Base-by-base conservation (phyloP, 2,329 filamentous ascomycete genomes). In the Trichophyton schoenleinii region DNA sequence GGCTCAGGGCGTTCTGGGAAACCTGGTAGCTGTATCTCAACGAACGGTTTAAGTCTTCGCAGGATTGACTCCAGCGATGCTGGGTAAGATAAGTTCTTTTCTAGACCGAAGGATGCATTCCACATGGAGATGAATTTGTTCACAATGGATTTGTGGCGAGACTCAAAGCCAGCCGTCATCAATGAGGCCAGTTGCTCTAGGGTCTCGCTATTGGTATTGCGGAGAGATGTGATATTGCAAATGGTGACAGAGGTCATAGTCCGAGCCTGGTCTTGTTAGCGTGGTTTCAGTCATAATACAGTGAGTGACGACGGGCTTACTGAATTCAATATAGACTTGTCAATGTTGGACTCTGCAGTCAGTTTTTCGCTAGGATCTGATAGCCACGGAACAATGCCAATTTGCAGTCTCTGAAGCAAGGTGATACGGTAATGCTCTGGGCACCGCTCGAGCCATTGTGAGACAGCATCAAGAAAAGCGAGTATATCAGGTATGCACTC, bases 21-120 rank as follows among this genome's bases (percentile, higher is more conserved):
- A 34, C 68, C 75, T 8, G 81, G 81, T 11, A 84, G 68, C 20
- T 72, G 70, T 42, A 85, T 68, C 9, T 82, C 78, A 1, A 80
- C 76, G 59, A 82, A 77, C 0, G 80, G 73, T n/a, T 80, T 79
- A 11, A 91, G 73, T 15, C 80, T 81, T 28, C 81, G 76, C 38
- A 96, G 75, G 1, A 85, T 81, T 1, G 78, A 72, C 66, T 84
- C 83, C 3, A 96, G 77, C 34, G 76, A 77, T 9, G 80, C 72
- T 0, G 90, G 87, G 71, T 89, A 92, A 25, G 82, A 74, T 1
- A 90, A 69, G 3, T 75, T 74, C 2, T 82, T 77, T 44, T 82
- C 79, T 15, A 80, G 75, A 20, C 84, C 84, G 68, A 89, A 90
- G 0, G 85, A 81, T 0, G 73, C 70, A 66, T 91, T 91, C 90